Evolutionary conservation across 305 asterid genomes (phyloP).

Genomic region (Fraxinus xanthoxyloides): DNA sequence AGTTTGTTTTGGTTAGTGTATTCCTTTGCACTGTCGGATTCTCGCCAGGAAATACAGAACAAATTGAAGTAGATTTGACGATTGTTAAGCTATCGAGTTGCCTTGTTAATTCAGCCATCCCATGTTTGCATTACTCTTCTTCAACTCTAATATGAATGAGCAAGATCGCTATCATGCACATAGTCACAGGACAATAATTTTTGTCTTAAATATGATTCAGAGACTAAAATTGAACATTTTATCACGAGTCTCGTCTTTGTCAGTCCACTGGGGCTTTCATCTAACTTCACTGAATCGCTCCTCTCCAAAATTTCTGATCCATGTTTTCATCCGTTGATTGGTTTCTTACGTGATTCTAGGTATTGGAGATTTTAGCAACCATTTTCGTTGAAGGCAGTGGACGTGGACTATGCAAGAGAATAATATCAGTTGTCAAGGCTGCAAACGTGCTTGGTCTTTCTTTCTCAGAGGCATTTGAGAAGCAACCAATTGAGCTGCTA

Average conservation of each 20-base stretch:
- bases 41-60: not conserved
- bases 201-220: not conserved
- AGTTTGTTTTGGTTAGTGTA: constrained; percentile 9
- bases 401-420: constrained; percentile 73
- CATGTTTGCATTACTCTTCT: constrained; percentile 18
- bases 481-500: constrained; percentile 87
- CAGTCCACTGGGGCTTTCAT: not conserved
- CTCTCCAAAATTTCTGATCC: not conserved
- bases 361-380: constrained; percentile 65
- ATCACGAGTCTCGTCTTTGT: not conserved
- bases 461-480: constrained; percentile 89
- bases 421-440: constrained; percentile 81
- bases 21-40: constrained; percentile 8
- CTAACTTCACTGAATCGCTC: not conserved
- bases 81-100: constrained; percentile 12
- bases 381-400: constrained; percentile 74
- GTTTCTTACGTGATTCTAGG: constrained; percentile 39
- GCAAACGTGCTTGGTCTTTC: constrained; percentile 88
- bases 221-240: not conserved
- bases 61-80: not conserved
- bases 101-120: constrained; percentile 8
- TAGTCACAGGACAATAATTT: constrained; percentile 1
- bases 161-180: constrained; percentile 20
- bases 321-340: constrained; percentile 18
- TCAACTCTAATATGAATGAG: not conserved